phyloP scores from a whole-genome alignment of 2,329 filamentous ascomycete species.

The Ascochyta koolunga region DNA sequence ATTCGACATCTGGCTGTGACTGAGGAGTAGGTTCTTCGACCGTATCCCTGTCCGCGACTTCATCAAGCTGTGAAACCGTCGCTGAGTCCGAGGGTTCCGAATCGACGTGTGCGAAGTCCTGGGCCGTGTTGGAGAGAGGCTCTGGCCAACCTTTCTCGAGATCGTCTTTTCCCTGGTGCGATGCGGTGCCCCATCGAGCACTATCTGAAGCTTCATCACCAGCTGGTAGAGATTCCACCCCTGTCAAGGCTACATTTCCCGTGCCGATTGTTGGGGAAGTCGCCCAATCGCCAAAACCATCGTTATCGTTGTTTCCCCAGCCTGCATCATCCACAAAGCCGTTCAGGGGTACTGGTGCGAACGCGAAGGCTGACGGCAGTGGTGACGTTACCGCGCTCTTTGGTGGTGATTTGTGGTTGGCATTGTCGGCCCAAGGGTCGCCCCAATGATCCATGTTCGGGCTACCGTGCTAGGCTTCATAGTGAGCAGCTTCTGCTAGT shows the following conservation, averaged over 20 bases:
- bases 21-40: constrained; percentile 20
- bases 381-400: constrained; percentile 34
- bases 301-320: constrained; percentile 41
- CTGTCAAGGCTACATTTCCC: neutral
- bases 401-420: constrained; percentile 27
- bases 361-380: constrained; percentile 19
- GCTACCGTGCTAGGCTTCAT: constrained; percentile 41
- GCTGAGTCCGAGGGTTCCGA: constrained; percentile 42
- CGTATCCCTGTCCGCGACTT: constrained; percentile 23
- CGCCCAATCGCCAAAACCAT: constrained; percentile 40
- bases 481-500: constrained; percentile 38
- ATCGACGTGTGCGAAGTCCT: constrained; percentile 23
- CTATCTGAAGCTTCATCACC: constrained; percentile 1
- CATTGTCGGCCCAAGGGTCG: constrained; percentile 50
- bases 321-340: constrained; percentile 46
- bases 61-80: constrained; percentile 28
- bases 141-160: constrained; percentile 20
- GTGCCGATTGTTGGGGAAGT: constrained; percentile 15
- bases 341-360: constrained; percentile 30
- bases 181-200: constrained; percentile 13
- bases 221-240: neutral
- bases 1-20: constrained; percentile 37
- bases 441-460: constrained; percentile 51
- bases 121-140: constrained; percentile 10
- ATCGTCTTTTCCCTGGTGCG: neutral